Conservation (phyloP, 768 basidiomycete genomes). For the Pulveroboletus sp. region DNA sequence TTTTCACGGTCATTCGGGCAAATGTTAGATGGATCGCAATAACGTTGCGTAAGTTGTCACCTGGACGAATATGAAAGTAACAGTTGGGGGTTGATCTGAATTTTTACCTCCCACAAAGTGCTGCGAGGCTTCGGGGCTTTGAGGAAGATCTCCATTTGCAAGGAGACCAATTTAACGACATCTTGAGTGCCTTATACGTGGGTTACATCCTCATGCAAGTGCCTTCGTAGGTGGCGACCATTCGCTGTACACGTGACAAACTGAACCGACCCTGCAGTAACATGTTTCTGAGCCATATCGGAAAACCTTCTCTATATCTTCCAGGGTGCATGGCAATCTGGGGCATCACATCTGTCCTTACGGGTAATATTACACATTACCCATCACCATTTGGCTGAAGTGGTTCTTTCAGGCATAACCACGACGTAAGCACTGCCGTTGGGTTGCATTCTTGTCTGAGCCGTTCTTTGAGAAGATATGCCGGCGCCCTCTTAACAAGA, state of each 20-base stretch:
- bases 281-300: conserved; percentile 64
- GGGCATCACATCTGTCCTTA: conserved; percentile 58
- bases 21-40: conserved; percentile 69
- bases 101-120: conserved; percentile 37
- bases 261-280: conserved; percentile 42
- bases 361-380: conserved; percentile 34
- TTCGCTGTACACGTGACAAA: neutral
- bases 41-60: conserved; percentile 53
- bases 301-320: conserved; percentile 65
- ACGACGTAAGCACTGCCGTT: conserved; percentile 28
- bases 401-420: conserved; percentile 35
- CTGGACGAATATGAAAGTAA: neutral
- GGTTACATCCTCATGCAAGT: conserved; percentile 80
- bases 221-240: conserved; percentile 50
- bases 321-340: conserved; percentile 66
- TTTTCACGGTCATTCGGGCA: no score
- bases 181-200: conserved; percentile 64
- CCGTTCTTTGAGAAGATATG: conserved; percentile 43
- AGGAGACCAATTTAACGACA: conserved; percentile 60
- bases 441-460: neutral
- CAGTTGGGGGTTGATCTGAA: neutral
- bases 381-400: neutral
- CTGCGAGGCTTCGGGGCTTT: conserved; percentile 69
- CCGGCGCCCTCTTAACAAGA: conserved; percentile 60
- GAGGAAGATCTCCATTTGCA: conserved; percentile 61